These are phyloP conservation scores for Haplosporangium gracile DNA, from an alignment of 192 early-diverging fungal species.

Conservation along the genomic window DNA sequence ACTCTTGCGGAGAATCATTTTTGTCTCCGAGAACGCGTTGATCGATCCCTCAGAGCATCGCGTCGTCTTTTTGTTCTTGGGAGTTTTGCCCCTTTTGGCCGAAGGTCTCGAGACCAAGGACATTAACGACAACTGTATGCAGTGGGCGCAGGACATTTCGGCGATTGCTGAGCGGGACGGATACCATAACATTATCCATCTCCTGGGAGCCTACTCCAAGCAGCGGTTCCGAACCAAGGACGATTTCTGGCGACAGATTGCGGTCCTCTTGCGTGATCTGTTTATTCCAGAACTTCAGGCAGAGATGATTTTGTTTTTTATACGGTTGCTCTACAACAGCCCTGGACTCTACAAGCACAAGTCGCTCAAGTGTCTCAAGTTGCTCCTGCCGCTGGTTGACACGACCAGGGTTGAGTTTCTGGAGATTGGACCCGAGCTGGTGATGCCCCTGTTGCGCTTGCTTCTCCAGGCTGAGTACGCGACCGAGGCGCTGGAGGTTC, in stretches of 20 bases:
- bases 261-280: slow-evolving; percentile 66
- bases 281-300: slow-evolving; percentile 75
- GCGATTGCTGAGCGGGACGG: slow-evolving; percentile 64
- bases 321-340: slow-evolving; percentile 74
- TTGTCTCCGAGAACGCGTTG: slow-evolving; percentile 67
- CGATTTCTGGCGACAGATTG: slow-evolving; percentile 84
- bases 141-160: slow-evolving; percentile 65
- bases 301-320: slow-evolving; percentile 71
- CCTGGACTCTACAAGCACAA: slow-evolving; percentile 72
- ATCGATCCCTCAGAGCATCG: slow-evolving; percentile 71
- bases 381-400: slow-evolving; percentile 71
- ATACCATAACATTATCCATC: slow-evolving; percentile 60
- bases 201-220: slow-evolving; percentile 74
- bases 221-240: slow-evolving; percentile 74
- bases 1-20: slow-evolving; percentile 70
- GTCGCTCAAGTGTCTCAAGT: slow-evolving; percentile 73
- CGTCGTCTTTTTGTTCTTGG: slow-evolving; percentile 76
- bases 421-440: slow-evolving; percentile 71
- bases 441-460: slow-evolving; percentile 77
- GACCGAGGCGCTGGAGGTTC: slow-evolving; percentile 76
- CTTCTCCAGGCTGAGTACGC: slow-evolving; percentile 72
- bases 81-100: slow-evolving; percentile 74
- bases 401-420: slow-evolving; percentile 53
- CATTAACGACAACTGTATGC: slow-evolving; percentile 59
- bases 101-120: slow-evolving; percentile 74